Evolutionary conservation across 73 alveolate species (phyloP).

Genomic region (Stentor roeselii): DNA sequence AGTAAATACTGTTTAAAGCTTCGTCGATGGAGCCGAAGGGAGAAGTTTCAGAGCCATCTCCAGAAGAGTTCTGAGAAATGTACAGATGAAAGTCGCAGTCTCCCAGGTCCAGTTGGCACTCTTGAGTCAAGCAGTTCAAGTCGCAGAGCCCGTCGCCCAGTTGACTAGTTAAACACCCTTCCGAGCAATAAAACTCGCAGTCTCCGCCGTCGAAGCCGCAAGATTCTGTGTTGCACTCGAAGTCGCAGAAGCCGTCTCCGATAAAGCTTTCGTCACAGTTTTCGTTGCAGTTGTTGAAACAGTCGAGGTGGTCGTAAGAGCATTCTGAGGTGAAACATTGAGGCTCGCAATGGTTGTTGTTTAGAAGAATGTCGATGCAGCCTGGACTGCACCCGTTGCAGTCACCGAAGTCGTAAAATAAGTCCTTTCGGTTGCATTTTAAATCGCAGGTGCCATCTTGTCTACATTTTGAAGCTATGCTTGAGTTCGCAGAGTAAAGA

Average conservation of each 20-base stretch:
- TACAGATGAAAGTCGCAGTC: neutral
- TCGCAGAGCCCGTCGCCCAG: neutral
- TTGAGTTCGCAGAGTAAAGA: neutral
- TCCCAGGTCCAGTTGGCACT: neutral
- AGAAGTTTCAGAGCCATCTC: neutral
- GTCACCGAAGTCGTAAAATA: neutral
- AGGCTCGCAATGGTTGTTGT: neutral
- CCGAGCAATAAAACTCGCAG: neutral
- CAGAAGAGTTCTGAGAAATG: neutral
- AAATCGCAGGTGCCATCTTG: neutral
- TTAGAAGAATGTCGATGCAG: neutral
- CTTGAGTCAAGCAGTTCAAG: neutral
- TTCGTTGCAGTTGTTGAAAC: neutral
- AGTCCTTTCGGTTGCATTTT: neutral
- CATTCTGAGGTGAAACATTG: neutral
- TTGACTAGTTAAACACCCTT: neutral
- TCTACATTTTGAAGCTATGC: neutral
- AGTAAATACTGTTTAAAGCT: neutral
- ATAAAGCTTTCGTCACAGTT: neutral
- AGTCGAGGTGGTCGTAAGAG: neutral
- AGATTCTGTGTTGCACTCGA: neutral
- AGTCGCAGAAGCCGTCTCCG: neutral
- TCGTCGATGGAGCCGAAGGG: neutral
- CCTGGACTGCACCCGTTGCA: neutral
- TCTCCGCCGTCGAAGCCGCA: conserved; percentile 15